Base-by-base conservation (phyloP, 202 grass and related monocot species). In the Sporobolus alterniflorus region DNA sequence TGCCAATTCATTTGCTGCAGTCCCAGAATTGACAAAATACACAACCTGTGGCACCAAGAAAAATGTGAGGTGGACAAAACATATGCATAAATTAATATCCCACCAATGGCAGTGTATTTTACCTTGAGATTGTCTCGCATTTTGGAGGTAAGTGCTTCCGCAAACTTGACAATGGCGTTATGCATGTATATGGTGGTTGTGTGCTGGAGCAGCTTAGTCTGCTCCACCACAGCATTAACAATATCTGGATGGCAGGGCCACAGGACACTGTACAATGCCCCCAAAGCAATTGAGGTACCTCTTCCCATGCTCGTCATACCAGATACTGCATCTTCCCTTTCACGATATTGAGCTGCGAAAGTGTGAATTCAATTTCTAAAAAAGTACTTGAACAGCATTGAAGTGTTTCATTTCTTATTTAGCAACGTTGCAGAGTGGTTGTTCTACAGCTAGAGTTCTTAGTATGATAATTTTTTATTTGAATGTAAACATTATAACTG, bases 11-110 rank as follows among this genome's bases (percentile, higher is more conserved):
- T 98, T 98, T 13, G 96, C 93, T 90, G 96, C 96, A 29, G 96
- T 96, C 33, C 96, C 96, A 67, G 96, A 96, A 89, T 99, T 99
- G 47, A 99, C 96, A 39, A 99, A 94, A 67, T 96, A 99, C 29
- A 87, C 91, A 52, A 99, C 93, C 93, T 99, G 75, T 21, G 73
- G 16, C 63, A 84, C 24, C 62, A 55, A 41, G n/a, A 64, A 65
- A 71, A 73, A 54, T n/a, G 60, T 32, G 41, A 67, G 28, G 5
- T 4, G n/a, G 10, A 15, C 8, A 26, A 33, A 17, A 16, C 48
- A 16, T 16, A 40, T 48, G 61, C 41, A 36, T 51, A 41, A 69
- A 36, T 10, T 25, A 80, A 76, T 15, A 3, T 0, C 83, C 11
- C 11, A n/a, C n/a, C n/a, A n/a, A n/a, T n/a, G n/a, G 29, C 29